Percentiles rank a stretch among this genome's conserved stretches.
These are phyloP conservation scores for Solanum clarkiae DNA, from an alignment of 257 asterid species.

Conservation along the genomic window DNA sequence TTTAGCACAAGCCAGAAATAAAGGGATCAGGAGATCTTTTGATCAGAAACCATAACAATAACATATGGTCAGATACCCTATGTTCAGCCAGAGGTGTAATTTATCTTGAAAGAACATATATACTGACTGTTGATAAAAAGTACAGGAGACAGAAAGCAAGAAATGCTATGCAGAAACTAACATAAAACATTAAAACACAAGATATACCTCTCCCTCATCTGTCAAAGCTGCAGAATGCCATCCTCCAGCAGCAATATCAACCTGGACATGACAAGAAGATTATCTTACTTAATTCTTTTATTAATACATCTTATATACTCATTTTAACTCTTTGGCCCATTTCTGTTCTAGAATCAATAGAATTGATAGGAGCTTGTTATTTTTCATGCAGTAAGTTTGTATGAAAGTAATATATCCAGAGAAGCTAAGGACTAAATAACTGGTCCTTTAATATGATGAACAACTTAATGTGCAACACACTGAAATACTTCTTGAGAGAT, in stretches of 20 bases:
- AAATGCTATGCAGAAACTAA: not conserved
- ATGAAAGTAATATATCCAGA: not conserved
- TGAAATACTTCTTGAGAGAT: not conserved
- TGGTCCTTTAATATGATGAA: not conserved
- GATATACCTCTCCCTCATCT: constrained; percentile 78
- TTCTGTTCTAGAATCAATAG: not conserved
- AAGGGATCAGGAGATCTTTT: not conserved
- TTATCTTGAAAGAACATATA: not conserved
- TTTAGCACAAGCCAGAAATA: not conserved
- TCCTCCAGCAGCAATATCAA: constrained; percentile 98
- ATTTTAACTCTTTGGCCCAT: not conserved
- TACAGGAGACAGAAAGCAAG: not conserved
- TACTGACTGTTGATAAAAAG: not conserved
- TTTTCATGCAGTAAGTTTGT: not conserved
- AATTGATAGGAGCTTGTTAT: not conserved
- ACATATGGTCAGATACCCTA: not conserved
- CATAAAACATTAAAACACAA: not conserved
- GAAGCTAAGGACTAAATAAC: not conserved
- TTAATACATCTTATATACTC: not conserved
- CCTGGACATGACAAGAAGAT: constrained; percentile 35
- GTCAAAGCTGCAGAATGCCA: constrained; percentile 99
- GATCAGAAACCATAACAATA: not conserved
- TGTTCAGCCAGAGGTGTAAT: not conserved
- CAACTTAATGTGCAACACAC: not conserved
- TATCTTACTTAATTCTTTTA: not conserved